phyloP scores from a whole-genome alignment of 1,139 yeast genomes.

The Trichomonascaceae sp. region DNA sequence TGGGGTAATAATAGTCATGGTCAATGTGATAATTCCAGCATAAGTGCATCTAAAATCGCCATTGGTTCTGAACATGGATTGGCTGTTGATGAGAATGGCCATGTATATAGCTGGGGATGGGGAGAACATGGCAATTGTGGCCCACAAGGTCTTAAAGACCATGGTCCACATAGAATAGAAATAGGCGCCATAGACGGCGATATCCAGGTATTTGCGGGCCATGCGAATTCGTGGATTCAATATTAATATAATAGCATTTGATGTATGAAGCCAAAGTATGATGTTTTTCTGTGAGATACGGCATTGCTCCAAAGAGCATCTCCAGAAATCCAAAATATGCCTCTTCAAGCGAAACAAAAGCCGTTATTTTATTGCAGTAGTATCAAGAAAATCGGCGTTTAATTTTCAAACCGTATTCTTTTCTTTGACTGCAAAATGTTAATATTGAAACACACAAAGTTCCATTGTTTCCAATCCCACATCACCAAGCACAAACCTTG shows the following conservation, averaged over 20 bases:
- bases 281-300: not conserved
- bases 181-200: slow-evolving; percentile 2
- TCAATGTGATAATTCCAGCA: slow-evolving; percentile 38
- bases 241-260: not conserved
- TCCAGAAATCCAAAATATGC: not conserved
- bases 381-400: slow-evolving; percentile 38
- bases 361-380: slow-evolving; percentile 54
- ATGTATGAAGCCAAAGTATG: not conserved
- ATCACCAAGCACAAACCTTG: not conserved
- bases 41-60: slow-evolving; percentile 20
- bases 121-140: slow-evolving; percentile 99
- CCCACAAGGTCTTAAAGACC: slow-evolving; percentile 12
- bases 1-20: slow-evolving; percentile 74
- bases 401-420: slow-evolving; percentile 1
- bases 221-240: slow-evolving; percentile 19
- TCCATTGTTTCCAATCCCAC: not conserved
- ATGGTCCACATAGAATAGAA: slow-evolving; percentile 5
- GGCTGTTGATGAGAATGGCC: slow-evolving; percentile 29
- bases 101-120: slow-evolving; percentile 88
- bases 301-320: not conserved
- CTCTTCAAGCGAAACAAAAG: slow-evolving; percentile 19
- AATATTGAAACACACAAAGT: not conserved
- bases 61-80: slow-evolving; percentile 90
- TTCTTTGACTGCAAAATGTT: not conserved
- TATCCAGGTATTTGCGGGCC: slow-evolving; percentile 15